These are phyloP conservation scores for Sordariomycetes sp. DNA, from an alignment of 2,329 filamentous ascomycete genomes.

Conservation along the genomic window DNA sequence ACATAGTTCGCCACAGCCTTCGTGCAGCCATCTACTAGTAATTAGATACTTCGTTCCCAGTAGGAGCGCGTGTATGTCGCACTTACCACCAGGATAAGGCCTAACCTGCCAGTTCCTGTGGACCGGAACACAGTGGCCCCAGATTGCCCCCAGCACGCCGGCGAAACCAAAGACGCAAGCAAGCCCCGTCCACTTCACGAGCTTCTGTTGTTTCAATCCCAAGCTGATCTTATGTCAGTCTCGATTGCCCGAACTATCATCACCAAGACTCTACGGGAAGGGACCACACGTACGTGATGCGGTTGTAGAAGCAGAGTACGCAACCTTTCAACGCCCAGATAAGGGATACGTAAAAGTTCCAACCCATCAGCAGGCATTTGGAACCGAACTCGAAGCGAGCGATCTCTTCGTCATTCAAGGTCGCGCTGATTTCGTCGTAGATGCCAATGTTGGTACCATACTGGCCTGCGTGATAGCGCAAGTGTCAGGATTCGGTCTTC, in stretches of 20 bases:
- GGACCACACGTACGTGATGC: conserved; percentile 25
- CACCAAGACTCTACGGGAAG: background rate
- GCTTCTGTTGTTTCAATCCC: conserved; percentile 23
- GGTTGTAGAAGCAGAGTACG: conserved; percentile 31
- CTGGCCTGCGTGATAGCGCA: conserved; percentile 14
- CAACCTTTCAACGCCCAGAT: conserved; percentile 33
- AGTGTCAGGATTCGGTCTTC: background rate
- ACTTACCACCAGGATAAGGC: conserved; percentile 27
- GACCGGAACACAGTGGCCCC: conserved; percentile 25
- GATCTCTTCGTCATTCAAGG: conserved; percentile 18
- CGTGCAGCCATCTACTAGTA: conserved; percentile 19
- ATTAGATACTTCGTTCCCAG: background rate
- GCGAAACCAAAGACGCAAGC: conserved; percentile 19
- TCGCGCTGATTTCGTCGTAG: conserved; percentile 17
- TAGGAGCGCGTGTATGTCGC: background rate
- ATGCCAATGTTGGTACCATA: conserved; percentile 28
- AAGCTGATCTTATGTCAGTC: conserved; percentile 13
- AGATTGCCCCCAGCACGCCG: conserved; percentile 21
- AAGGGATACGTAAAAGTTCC: conserved; percentile 29
- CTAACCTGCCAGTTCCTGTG: conserved; percentile 28
- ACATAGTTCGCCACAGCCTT: conserved; percentile 25
- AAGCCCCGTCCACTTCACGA: conserved; percentile 23
- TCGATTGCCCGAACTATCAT: background rate
- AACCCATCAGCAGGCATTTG: conserved; percentile 23
- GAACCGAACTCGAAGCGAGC: conserved; percentile 19